Evolutionary conservation across 352 stramenopile genomes (phyloP), one percentile per base, ranked within the genome.

Genomic region (Pythium vanterpoolii): DNA sequence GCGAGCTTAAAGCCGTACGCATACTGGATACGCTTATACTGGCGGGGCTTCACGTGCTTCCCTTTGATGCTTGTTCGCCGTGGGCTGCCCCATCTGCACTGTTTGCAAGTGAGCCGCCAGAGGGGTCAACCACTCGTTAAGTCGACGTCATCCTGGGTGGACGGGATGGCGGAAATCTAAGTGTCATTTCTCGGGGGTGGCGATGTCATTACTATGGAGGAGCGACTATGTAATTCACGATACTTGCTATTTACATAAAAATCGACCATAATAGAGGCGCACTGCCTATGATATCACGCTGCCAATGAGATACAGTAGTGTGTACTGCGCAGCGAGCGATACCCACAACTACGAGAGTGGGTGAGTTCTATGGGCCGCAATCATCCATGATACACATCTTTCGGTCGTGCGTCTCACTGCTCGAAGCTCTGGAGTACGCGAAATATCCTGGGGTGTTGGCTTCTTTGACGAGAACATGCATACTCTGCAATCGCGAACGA

Each of bases 1-100:
- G 39, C 14, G 48, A 44, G 47, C 49, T 68, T 68, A 40, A 59
- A 83, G 30, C 59, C 42, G 43, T 54, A 72, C 36, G 44, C 30
- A 38, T 71, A 56, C 52, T 57, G 53, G 19, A 16, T 19, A 1
- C 48, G 16, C 30, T 44, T 54, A 42, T 56, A 38, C 38, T 56
- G 28, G 46, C 53, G 28, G 8, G 47, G 36, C n/a, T 44, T 55
- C 1, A 42, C 31, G 16, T 57, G 38, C 23, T 58, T 59, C 21
- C 46, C 52, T 23, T 67, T 67, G 60, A 62, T 58, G 46, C 19
- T 38, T 11, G 46, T 62, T 5, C 60, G 36, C n/a, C n/a, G n/a
- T n/a, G n/a, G n/a, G n/a, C n/a, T n/a, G n/a, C n/a, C n/a, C n/a
- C n/a, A n/a, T n/a, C n/a, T n/a, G n/a, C n/a, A 7, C 60, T 53